A percentile compares a stretch with the other conserved stretches of the same genome.
Conservation (phyloP, 108 stramenopile genomes). For the Pseudonitzschia pungens region DNA sequence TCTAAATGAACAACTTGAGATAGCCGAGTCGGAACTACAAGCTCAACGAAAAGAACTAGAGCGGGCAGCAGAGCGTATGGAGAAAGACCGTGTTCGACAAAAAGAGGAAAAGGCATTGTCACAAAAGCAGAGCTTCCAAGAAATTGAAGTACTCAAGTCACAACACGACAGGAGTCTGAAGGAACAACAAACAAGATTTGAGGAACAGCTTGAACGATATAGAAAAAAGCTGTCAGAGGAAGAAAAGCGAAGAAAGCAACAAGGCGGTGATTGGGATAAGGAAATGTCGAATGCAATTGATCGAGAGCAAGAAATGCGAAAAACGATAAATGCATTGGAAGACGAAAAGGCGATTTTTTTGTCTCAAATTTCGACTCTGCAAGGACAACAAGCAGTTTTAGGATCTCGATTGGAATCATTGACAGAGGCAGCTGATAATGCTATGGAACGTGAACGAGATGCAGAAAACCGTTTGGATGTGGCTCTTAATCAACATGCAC, state of each 20-base stretch:
- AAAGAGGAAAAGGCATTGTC: constrained; percentile 61
- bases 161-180: constrained; percentile 60
- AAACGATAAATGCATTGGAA: constrained; percentile 42
- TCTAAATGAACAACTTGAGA: constrained; percentile 69
- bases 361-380: constrained; percentile 58
- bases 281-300: constrained; percentile 65
- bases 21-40: constrained; percentile 73
- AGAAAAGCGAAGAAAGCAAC: constrained; percentile 55
- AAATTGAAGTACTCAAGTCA: constrained; percentile 41
- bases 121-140: constrained; percentile 46
- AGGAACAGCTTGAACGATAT: constrained; percentile 38
- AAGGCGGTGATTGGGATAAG: constrained; percentile 76
- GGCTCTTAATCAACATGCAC: constrained; percentile 68
- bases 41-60: constrained; percentile 80
- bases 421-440: constrained; percentile 59
- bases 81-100: constrained; percentile 64
- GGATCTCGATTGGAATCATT: constrained; percentile 71
- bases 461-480: constrained; percentile 78
- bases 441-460: constrained; percentile 69
- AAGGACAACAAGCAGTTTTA: constrained; percentile 58
- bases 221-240: constrained; percentile 35
- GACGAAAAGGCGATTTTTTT: constrained; percentile 69
- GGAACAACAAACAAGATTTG: constrained; percentile 46
- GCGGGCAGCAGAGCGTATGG: constrained; percentile 70
- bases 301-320: constrained; percentile 51